These are phyloP conservation scores for Pseudotulostoma volvatum DNA, from an alignment of 495 filamentous ascomycete genomes.

Conservation along the genomic window DNA sequence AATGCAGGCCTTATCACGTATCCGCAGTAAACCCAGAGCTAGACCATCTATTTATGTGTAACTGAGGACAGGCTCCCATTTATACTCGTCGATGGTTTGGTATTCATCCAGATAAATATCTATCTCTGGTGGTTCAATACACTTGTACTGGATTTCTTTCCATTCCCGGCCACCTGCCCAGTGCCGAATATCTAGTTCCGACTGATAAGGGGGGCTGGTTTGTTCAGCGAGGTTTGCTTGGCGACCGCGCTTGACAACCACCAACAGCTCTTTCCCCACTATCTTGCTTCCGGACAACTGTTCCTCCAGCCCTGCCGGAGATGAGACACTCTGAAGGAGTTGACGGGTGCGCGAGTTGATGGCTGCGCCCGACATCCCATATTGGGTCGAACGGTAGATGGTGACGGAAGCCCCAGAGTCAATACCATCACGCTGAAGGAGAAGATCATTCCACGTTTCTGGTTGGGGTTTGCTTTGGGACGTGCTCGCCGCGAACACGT, in stretches of 20 bases:
- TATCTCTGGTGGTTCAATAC: conserved; percentile 1
- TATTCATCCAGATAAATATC: conserved; percentile 2
- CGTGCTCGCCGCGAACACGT: conserved; percentile 2
- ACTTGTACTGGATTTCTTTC: conserved; percentile 4
- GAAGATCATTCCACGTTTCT: conserved; percentile 4
- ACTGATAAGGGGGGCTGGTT: conserved; percentile 4
- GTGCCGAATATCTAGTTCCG: conserved; percentile 6
- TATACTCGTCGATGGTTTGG: conserved; percentile 1
- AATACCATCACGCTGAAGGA: conserved; percentile 5
- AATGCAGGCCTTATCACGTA: not conserved
- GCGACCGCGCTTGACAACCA: conserved; percentile 11
- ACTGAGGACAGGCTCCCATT: conserved; percentile 2
- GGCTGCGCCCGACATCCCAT: conserved; percentile 2
- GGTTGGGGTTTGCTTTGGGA: conserved; percentile 9
- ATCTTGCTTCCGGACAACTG: not conserved
- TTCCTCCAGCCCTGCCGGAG: conserved; percentile 1
- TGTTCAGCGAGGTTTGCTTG: conserved; percentile 6
- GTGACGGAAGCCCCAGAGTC: conserved; percentile 6
- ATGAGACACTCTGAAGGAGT: conserved; percentile 3
- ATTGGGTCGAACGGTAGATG: conserved; percentile 7
- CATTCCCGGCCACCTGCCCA: conserved; percentile 7
- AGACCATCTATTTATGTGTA: too few relatives aligned
- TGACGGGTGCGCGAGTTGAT: conserved; percentile 3
- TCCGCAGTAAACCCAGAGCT: not conserved
- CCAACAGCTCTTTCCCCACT: conserved; percentile 8